These are phyloP conservation scores for Paracamarosporium sp. DNA, from an alignment of 2,329 filamentous ascomycete genomes.

Conservation along the genomic window DNA sequence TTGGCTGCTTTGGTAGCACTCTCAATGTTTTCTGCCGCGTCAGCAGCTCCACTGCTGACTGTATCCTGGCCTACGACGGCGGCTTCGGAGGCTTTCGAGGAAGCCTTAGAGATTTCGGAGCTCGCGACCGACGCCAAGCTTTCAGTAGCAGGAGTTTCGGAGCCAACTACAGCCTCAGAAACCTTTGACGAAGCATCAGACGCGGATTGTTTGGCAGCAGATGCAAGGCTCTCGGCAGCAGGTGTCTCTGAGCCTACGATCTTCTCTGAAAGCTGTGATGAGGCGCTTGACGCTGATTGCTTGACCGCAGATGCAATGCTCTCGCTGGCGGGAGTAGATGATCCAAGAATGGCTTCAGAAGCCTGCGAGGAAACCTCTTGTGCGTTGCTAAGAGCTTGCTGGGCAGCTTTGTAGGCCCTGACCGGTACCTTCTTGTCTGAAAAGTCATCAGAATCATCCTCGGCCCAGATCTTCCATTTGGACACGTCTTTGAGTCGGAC, in stretches of 20 bases:
- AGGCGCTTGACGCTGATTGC: conserved; percentile 42
- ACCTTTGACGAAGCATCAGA: conserved; percentile 29
- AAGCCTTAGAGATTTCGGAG: conserved; percentile 23
- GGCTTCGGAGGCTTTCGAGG: conserved; percentile 33
- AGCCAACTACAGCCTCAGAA: conserved; percentile 27
- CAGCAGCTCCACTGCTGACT: conserved; percentile 22
- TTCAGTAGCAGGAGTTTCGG: conserved; percentile 14
- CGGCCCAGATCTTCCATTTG: conserved; percentile 79
- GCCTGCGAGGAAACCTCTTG: conserved; percentile 46
- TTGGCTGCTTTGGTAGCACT: conserved; percentile 28
- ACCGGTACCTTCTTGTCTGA: conserved; percentile 69
- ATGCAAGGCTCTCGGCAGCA: conserved; percentile 26
- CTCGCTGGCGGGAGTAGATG: conserved; percentile 38
- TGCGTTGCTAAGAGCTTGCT: conserved; percentile 49
- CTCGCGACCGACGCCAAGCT: conserved; percentile 21
- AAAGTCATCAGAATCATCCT: conserved; percentile 80
- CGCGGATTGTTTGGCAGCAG: conserved; percentile 19
- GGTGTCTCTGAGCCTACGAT: conserved; percentile 24
- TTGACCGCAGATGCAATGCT: conserved; percentile 47
- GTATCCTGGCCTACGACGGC: conserved; percentile 12
- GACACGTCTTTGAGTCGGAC: conserved; percentile 81
- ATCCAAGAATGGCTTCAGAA: conserved; percentile 43
- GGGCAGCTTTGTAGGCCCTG: conserved; percentile 56
- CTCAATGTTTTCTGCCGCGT: conserved; percentile 17
- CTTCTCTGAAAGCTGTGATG: conserved; percentile 38